Conservation (phyloP, 371 early-diverging fungal genomes). For the Umbelopsis sp. region DNA sequence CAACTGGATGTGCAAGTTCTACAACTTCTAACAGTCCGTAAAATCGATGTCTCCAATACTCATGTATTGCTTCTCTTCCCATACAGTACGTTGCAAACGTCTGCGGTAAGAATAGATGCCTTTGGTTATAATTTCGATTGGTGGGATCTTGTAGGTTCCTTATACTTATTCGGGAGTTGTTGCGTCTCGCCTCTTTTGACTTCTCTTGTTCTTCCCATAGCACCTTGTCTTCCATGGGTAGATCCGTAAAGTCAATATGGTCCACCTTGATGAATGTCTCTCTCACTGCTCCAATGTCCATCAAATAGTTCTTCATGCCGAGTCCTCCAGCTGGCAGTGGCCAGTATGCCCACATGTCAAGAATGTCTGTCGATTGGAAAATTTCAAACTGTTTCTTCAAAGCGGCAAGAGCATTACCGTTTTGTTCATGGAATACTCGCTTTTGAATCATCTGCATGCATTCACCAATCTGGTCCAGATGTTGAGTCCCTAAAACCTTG, state of each 20-base stretch:
- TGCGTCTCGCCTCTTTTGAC: neutral
- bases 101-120: neutral
- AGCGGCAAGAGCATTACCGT: slow-evolving; percentile 20
- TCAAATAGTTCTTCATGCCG: slow-evolving; percentile 20
- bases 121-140: neutral
- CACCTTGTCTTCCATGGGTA: slow-evolving; percentile 16
- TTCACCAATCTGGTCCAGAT: slow-evolving; percentile 19
- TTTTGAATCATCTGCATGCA: slow-evolving; percentile 20
- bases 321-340: slow-evolving; percentile 27
- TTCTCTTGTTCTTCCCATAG: slow-evolving; percentile 15
- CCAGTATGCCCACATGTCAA: slow-evolving; percentile 30
- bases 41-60: slow-evolving; percentile 2
- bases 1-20: neutral
- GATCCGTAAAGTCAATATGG: slow-evolving; percentile 14
- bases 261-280: neutral
- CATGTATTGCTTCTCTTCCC: neutral
- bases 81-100: slow-evolving; percentile 18
- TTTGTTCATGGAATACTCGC: slow-evolving; percentile 15
- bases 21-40: neutral
- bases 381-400: slow-evolving; percentile 5
- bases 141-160: neutral
- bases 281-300: slow-evolving; percentile 18
- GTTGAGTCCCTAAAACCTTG: slow-evolving; percentile 25
- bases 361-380: neutral
- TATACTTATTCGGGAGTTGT: neutral